Percentiles rank a stretch among this genome's conserved stretches.
These are phyloP conservation scores for Vaccinium macrocarpon DNA, from an alignment of 148 eudicot genomes.

Conservation along the genomic window DNA sequence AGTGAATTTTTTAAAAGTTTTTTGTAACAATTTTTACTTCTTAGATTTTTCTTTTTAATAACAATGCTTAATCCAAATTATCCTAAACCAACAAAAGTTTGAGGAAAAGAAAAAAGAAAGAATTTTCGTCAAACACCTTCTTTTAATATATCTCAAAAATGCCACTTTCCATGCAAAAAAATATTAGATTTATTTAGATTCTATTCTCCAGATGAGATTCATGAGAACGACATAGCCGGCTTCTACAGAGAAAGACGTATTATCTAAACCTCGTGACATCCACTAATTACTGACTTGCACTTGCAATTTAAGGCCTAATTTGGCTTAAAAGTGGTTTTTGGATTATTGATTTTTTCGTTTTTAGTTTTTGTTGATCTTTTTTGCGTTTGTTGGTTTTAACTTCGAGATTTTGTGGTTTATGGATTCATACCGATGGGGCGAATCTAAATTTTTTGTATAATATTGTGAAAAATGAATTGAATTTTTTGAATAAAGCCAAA, in stretches of 20 bases:
- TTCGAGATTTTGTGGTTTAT: no score
- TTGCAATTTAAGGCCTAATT: no score
- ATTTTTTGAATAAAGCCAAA: no score
- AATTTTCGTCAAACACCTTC: background rate
- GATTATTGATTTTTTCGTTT: no score
- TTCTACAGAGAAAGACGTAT: background rate
- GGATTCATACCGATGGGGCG: no score
- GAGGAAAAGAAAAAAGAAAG: background rate
- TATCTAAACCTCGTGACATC: background rate
- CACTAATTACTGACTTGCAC: background rate
- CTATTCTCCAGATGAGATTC: background rate
- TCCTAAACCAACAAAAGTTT: background rate
- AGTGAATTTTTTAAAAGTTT: background rate
- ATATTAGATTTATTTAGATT: background rate
- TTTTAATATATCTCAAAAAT: background rate
- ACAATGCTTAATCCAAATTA: background rate
- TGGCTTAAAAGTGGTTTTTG: no score
- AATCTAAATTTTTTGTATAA: no score
- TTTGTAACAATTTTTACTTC: background rate
- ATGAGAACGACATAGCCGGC: background rate
- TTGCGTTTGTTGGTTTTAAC: no score
- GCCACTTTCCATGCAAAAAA: background rate
- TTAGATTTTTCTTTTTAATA: background rate
- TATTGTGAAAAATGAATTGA: no score
- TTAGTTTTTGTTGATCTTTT: no score